These are phyloP conservation scores for Pseudozyma tsukubaensis DNA, from an alignment of 1,284 basidiomycete species.

Conservation along the genomic window DNA sequence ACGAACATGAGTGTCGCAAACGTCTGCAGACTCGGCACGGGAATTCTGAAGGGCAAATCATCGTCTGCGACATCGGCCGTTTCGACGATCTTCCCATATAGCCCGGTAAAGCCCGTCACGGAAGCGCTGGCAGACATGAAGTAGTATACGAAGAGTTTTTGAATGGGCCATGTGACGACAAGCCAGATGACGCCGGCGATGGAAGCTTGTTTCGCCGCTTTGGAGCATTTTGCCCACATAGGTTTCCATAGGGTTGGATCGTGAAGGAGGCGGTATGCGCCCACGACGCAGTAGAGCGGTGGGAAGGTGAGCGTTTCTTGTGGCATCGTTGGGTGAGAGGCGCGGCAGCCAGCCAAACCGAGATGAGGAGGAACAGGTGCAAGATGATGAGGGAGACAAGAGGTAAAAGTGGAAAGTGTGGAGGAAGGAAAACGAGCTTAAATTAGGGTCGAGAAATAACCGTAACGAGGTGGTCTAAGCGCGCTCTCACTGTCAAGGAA, in stretches of 20 bases:
- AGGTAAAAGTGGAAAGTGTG: not conserved
- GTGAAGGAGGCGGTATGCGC: slow-evolving; percentile 63
- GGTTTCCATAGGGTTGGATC: slow-evolving; percentile 61
- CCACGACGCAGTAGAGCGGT: slow-evolving; percentile 62
- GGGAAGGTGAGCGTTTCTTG: slow-evolving; percentile 65
- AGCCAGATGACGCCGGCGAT: slow-evolving; percentile 52
- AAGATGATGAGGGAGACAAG: not conserved
- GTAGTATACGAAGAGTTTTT: slow-evolving; percentile 56
- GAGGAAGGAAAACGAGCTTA: not conserved
- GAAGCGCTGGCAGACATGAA: slow-evolving; percentile 59
- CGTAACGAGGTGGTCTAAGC: not conserved
- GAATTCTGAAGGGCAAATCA: slow-evolving; percentile 37
- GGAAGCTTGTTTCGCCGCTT: slow-evolving; percentile 50
- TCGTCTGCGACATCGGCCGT: slow-evolving; percentile 50
- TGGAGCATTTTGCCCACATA: slow-evolving; percentile 62
- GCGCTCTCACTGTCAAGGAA: not conserved
- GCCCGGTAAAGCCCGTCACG: slow-evolving; percentile 46
- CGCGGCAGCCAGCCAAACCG: not conserved
- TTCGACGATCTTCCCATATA: slow-evolving; percentile 35
- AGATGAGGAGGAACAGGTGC: not conserved
- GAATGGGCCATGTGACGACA: slow-evolving; percentile 60
- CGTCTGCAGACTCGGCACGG: slow-evolving; percentile 52
- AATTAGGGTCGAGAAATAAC: no score
- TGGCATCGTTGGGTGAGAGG: slow-evolving; percentile 48
- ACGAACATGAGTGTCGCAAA: slow-evolving; percentile 66